These are phyloP conservation scores for Talaromyces atroroseus DNA, from an alignment of 2,329 filamentous ascomycete species.

Conservation along the genomic window DNA sequence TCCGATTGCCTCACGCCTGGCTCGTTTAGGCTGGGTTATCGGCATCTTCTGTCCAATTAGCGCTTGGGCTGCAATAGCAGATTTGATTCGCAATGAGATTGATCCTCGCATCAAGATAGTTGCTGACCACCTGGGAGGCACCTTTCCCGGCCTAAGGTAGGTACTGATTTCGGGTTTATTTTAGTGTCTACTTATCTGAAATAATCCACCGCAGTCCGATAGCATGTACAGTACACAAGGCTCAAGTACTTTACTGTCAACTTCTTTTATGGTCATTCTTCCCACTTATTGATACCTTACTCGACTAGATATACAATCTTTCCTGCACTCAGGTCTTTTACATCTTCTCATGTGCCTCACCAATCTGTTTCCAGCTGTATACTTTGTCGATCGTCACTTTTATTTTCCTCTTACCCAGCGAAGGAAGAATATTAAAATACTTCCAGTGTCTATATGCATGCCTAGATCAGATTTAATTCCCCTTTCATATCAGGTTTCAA, in stretches of 20 bases:
- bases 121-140: conserved; percentile 21
- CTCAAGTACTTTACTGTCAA: too few relatives aligned
- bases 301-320: conserved; percentile 2
- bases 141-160: conserved; percentile 21
- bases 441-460: background rate
- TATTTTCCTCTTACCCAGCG: background rate
- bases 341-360: conserved; percentile 2
- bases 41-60: conserved; percentile 18
- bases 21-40: conserved; percentile 19
- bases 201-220: too few relatives aligned
- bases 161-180: too few relatives aligned
- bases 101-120: conserved; percentile 20
- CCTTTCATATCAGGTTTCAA: background rate
- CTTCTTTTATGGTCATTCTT: too few relatives aligned
- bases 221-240: too few relatives aligned
- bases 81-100: conserved; percentile 17
- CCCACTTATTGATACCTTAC: background rate
- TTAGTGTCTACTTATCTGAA: too few relatives aligned
- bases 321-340: background rate
- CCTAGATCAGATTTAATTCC: background rate
- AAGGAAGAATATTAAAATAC: background rate
- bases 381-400: background rate
- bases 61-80: conserved; percentile 19
- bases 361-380: conserved; percentile 1
- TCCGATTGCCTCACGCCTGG: conserved; percentile 16